A percentile compares a stretch with the other conserved stretches of the same genome.
These are phyloP conservation scores for Lichina pygmaea DNA, from an alignment of 495 filamentous ascomycete species.

Conservation along the genomic window DNA sequence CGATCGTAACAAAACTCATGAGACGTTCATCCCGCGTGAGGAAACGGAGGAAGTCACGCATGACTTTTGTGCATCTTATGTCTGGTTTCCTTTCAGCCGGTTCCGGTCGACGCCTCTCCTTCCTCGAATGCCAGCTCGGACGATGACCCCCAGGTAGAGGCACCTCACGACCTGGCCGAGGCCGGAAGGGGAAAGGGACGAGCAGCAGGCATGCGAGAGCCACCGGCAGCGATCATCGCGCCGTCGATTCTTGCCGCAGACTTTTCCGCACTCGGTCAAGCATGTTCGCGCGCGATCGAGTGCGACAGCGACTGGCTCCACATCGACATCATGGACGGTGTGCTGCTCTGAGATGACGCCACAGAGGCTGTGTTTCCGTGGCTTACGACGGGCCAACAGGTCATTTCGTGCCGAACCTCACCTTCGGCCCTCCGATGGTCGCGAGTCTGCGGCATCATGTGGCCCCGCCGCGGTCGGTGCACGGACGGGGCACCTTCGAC, in stretches of 20 bases:
- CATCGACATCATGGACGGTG: conserved; percentile 12
- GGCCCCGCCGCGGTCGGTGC: conserved; percentile 23
- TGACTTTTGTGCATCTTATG: no score
- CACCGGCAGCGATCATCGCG: conserved; percentile 76
- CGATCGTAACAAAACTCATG: no score
- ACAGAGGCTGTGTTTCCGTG: conserved; percentile 5
- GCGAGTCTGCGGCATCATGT: conserved; percentile 77
- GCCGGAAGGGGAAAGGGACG: neutral
- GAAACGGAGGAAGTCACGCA: no score
- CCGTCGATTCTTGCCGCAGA: conserved; percentile 93
- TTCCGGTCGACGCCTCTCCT: no score
- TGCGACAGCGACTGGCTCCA: conserved; percentile 63
- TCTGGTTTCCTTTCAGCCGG: no score
- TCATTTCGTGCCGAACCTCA: conserved; percentile 97
- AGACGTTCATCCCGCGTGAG: no score
- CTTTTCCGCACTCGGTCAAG: conserved; percentile 64
- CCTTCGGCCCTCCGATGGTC: conserved; percentile 82
- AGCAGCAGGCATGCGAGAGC: conserved; percentile 22
- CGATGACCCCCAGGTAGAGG: no score
- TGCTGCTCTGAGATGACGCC: conserved; percentile 1
- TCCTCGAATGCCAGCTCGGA: no score
- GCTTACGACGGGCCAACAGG: conserved; percentile 8
- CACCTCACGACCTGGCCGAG: no score
- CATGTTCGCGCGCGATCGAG: conserved; percentile 57
- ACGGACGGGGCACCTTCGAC: conserved; percentile 77